These are phyloP conservation scores for Pulveroboletus ravenelii DNA, from an alignment of 768 basidiomycete genomes.

Conservation along the genomic window DNA sequence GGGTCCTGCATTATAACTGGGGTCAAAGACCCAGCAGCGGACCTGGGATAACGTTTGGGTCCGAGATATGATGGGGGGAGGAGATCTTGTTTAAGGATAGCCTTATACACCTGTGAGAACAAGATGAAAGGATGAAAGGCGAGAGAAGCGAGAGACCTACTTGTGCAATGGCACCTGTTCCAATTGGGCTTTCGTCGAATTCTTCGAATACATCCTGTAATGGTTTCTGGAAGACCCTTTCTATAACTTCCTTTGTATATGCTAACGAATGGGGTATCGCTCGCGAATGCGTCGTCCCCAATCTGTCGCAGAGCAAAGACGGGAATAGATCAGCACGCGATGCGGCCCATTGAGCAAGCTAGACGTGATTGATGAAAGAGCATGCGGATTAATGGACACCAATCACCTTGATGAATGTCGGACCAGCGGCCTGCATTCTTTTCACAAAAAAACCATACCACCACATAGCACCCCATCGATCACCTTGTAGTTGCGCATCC, in stretches of 20 bases:
- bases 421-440: constrained; percentile 93
- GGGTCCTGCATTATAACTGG: constrained; percentile 47
- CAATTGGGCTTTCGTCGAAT: constrained; percentile 84
- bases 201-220: constrained; percentile 90
- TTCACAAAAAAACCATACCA: constrained; percentile 90
- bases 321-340: constrained; percentile 95
- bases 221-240: constrained; percentile 73
- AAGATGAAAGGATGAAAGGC: neutral
- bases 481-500: constrained; percentile 54
- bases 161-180: constrained; percentile 99
- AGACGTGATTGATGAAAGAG: constrained; percentile 10
- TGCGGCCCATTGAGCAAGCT: constrained; percentile 98
- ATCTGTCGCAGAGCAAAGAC: constrained; percentile 70
- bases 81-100: constrained; percentile 76
- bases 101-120: constrained; percentile 71
- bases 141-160: constrained; percentile 23
- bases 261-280: constrained; percentile 74
- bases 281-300: constrained; percentile 85
- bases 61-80: constrained; percentile 81
- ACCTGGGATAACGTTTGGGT: constrained; percentile 58
- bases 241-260: constrained; percentile 79
- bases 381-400: neutral
- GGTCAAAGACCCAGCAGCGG: constrained; percentile 47
- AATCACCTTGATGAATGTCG: constrained; percentile 91
- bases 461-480: constrained; percentile 92